Evolutionary conservation across 495 filamentous ascomycete genomes (phyloP).

Genomic region (Cairneyella variabilis): DNA sequence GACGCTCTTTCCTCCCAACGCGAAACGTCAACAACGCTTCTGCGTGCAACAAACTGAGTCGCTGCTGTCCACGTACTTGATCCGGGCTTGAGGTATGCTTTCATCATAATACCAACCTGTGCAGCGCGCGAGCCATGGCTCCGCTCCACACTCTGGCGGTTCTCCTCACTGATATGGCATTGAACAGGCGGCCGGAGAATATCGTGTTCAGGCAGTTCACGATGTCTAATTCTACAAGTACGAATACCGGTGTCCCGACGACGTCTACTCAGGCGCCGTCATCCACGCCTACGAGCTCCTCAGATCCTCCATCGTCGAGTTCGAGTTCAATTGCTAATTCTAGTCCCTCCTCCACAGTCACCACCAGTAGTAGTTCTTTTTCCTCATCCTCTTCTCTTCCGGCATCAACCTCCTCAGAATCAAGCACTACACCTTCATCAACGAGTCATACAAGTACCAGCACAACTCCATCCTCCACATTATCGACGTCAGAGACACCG

Average conservation of each 20-base stretch:
- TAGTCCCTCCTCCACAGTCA: constrained; percentile 18
- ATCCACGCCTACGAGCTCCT: constrained; percentile 7
- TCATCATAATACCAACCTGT: constrained; percentile 5
- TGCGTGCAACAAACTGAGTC: not conserved
- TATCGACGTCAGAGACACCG: constrained; percentile 23
- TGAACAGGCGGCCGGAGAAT: constrained; percentile 27
- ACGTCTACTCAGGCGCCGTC: constrained; percentile 11
- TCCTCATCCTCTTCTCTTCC: constrained; percentile 6
- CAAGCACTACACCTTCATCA: constrained; percentile 14
- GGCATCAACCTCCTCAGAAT: constrained; percentile 13
- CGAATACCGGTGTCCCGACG: constrained; percentile 18
- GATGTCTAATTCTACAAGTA: constrained; percentile 45
- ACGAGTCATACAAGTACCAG: constrained; percentile 14
- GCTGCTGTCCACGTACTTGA: not conserved
- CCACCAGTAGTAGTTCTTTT: constrained; percentile 14
- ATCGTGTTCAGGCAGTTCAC: constrained; percentile 33
- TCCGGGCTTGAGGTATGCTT: constrained; percentile 14
- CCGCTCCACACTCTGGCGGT: no score
- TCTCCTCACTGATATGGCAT: constrained; percentile 41
- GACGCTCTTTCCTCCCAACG: constrained; percentile 16
- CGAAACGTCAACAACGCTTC: constrained; percentile 9
- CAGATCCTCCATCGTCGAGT: not conserved
- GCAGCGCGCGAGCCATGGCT: no score
- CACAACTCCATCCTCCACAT: constrained; percentile 30
- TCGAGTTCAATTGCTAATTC: constrained; percentile 22